Evolutionary conservation across 495 filamentous ascomycete species (phyloP), one percentile per base, ranked within the genome.

Genomic region (Penicillium coffeae): DNA sequence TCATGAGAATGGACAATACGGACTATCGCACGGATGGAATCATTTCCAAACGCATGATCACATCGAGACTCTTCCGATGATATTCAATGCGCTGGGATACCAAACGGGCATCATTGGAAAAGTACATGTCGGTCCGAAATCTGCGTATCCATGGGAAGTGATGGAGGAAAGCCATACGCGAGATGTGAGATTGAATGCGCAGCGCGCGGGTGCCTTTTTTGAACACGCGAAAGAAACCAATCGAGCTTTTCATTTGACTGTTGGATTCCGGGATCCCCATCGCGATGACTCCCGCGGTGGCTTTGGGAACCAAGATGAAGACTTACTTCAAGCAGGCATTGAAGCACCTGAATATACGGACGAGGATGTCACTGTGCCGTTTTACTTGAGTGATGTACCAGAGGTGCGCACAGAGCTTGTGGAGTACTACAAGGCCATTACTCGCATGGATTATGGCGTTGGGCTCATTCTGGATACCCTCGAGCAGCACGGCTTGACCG

Each of bases 1-100:
- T 4, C 71, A 74, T 48, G 49, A 74, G 48, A 73, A 67, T 48
- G 71, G 71, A 3, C 71, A 74, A 43, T 74, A 74, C 46, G 71
- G 71, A 3, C 56, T 74, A 13, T 38, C 52, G 1, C 35, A 40
- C 10, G 18, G 39, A 15, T 21, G 42, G 25, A 59, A 63, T 36
- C 63, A 70, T 49, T 73, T 74, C 45, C 40, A 54, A 25, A 74
- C 68, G 0, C 68, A 64, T 43, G 55, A 68, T 22, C 51, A 72
- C 47, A 54, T 73, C 13, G 55, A 68, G 8, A 67, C 68, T 8
- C 45, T 52, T 7, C 71, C 71, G 1, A 47, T 42, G 3, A 47
- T 73, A 2, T 55, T 75, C 21, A 54, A 56, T n/a, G 36, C 51
- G 0, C 34, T 42, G 10, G 69, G 66, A 5, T 67, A 70, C 40